Evolutionary conservation across 2,329 filamentous ascomycete genomes (phyloP).

Genomic region (Ilyonectria mors-panacis): DNA sequence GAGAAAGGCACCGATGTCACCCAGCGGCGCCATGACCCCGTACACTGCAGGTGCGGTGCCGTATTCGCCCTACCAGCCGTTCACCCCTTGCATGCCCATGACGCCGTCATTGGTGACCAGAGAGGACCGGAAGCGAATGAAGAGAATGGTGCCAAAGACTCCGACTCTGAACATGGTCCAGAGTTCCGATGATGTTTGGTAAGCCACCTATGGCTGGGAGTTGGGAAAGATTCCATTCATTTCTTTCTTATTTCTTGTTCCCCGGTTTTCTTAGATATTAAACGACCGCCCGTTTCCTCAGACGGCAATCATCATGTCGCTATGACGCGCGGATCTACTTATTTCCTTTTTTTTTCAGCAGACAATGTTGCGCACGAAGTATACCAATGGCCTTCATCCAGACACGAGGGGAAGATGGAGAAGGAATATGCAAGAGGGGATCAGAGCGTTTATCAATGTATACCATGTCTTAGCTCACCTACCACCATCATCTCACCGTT

Average conservation of each 20-base stretch:
- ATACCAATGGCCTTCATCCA: conserved; percentile 25
- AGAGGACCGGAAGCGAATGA: conserved; percentile 79
- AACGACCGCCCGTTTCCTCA: conserved; percentile 30
- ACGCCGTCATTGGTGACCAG: conserved; percentile 82
- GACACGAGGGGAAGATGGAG: conserved; percentile 16
- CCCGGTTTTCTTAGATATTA: conserved; percentile 45
- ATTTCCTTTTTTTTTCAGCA: conserved; percentile 13
- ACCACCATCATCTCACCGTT: conserved; percentile 4
- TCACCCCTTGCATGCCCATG: conserved; percentile 81
- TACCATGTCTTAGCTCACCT: conserved; percentile 10
- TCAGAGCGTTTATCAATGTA: conserved; percentile 21
- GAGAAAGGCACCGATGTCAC: conserved; percentile 67
- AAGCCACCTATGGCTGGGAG: conserved; percentile 40
- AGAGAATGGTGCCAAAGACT: conserved; percentile 74
- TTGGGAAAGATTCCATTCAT: conserved; percentile 23
- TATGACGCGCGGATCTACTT: conserved; percentile 37
- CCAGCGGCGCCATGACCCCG: conserved; percentile 73
- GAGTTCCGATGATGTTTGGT: conserved; percentile 77
- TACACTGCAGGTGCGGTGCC: conserved; percentile 74
- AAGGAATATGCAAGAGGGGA: conserved; percentile 9
- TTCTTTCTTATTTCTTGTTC: conserved; percentile 26
- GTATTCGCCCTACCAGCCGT: conserved; percentile 86
- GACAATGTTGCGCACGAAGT: conserved; percentile 19
- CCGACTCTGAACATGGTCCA: conserved; percentile 74
- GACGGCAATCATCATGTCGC: conserved; percentile 41